Evolutionary conservation across 177 flowering plant genomes (phyloP).

Genomic region (Vitis hybrid): DNA sequence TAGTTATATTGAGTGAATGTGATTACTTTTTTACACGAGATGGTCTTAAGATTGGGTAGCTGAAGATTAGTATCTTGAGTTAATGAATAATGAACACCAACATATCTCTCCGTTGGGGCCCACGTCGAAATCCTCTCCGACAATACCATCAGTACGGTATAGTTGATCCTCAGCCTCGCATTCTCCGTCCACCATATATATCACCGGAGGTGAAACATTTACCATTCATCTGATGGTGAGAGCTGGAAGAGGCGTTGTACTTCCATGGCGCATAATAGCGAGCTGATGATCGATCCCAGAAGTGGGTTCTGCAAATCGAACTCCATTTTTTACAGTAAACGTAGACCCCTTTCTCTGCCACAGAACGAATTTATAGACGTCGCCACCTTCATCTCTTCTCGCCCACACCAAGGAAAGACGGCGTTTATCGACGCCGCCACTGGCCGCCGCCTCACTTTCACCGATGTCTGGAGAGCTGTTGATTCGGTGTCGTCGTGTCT

Average conservation of each 20-base stretch:
- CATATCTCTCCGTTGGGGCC: too few species aligned
- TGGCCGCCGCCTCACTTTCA: constrained; percentile 63
- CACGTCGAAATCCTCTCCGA: too few species aligned
- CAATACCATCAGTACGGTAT: too few species aligned
- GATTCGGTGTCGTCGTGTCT: constrained; percentile 61
- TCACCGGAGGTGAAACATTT: too few species aligned
- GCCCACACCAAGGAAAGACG: constrained; percentile 57
- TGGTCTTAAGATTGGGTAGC: too few species aligned
- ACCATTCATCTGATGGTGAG: too few species aligned
- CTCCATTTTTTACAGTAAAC: constrained; percentile 82
- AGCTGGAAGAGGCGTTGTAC: neutral
- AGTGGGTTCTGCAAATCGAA: constrained; percentile 69
- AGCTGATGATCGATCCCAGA: constrained; percentile 35
- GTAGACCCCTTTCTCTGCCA: constrained; percentile 63
- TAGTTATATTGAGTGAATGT: too few species aligned
- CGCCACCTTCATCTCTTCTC: constrained; percentile 85
- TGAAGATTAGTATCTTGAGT: too few species aligned
- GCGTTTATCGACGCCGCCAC: constrained; percentile 91
- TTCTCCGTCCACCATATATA: too few species aligned
- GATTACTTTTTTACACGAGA: too few species aligned
- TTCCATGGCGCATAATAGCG: constrained; percentile 25
- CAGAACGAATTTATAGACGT: constrained; percentile 50
- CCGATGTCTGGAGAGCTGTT: constrained; percentile 70
- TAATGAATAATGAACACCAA: too few species aligned
- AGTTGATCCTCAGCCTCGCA: too few species aligned